Evolutionary conservation across 129 eudicot genomes (phyloP), one percentile per base, ranked within the genome.

Genomic region (Flaveria ramosissima): DNA sequence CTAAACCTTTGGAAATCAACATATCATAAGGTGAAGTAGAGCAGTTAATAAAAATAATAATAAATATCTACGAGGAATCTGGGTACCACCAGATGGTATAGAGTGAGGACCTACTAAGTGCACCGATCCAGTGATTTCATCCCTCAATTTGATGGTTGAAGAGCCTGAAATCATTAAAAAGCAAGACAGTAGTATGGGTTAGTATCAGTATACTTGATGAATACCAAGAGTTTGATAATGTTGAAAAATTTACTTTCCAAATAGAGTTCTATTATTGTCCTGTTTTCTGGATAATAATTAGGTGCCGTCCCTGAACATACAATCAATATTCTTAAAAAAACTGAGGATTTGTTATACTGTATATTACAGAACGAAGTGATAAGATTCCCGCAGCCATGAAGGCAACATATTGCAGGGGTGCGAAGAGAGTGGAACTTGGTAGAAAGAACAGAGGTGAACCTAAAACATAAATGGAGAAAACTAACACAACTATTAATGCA

Each of bases 71-170:
- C 51, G 57, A 36, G 81, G 52, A 43, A 71, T 36, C 52, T 46
- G 76, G 70, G 77, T 72, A 23, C 68, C 76, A 27, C 64, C 81
- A 74, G 83, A 77, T 9, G 90, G 75, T 57, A 90, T 72, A 53
- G 81, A 87, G 77, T 84, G 96, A 9, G 92, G 87, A 24, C 96
- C 92, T 73, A 90, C 96, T 81, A 90, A 80, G 82, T 90, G 96
- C 68, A 90, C 92, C 12, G 89, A 85, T 41, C 96, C 96, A 30
- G 92, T 90, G 10, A 83, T 80, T 50, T 90, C 96, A 69, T 90
- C 92, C 86, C 86, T 87, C 46, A 90, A 27, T 69, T 88, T 73
- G 43, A 90, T 90, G 86, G 86, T 87, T 10, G 96, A 90, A 50
- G 96, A 90, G 51, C 96, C 92, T 90, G 92, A 69, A 63, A 77